Base-by-base conservation (phyloP, 441 rosid species). In the Populus hybrid region DNA sequence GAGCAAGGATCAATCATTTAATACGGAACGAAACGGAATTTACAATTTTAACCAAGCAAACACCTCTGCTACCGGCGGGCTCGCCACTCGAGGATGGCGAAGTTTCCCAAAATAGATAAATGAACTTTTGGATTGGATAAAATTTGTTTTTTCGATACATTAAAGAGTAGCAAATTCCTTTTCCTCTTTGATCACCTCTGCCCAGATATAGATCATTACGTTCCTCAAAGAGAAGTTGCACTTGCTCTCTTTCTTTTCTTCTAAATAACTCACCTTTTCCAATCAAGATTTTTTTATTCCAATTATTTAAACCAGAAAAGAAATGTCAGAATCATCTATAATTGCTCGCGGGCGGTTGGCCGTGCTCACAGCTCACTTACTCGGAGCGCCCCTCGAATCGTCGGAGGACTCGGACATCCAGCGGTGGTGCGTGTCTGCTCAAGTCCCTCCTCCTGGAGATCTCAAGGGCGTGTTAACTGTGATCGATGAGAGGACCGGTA, bases 401-500 rank as follows among this genome's bases (percentile, higher is more conserved):
- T 75, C 61, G 9, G 79, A 46, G 32, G 26, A 53, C 8, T 16
- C 75, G n/a, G 64, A 8, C 32, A 69, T 94, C 81, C 86, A 89
- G 84, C 88, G 88, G 69, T 80, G 82, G 83, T 83, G 86, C 75
- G 84, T 87, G 65, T 92, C 88, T 34, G 87, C 94, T 70, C 87
- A 81, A 63, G 86, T 84, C 42, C 50, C 83, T 66, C 89, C 92
- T 6, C 87, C 91, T 14, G 87, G 85, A 2, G 85, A 88, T 36
- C 89, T 91, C 35, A 87, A 81, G 42, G 96, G 97, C 34, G 67
- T 79, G 7, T 82, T 96, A 80, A 85, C 88, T 70, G 79, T 96
- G 80, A 79, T 92, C 28, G 98, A 96, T 79, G 98, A 96, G 35
- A 85, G 96, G 64, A 91, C 96, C 6, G 94, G 93, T 0, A 88